Percentiles rank a stretch among this genome's conserved stretches.
Conservation (phyloP, 805 yeast genomes). For the Zygoascus flipseniorum region DNA sequence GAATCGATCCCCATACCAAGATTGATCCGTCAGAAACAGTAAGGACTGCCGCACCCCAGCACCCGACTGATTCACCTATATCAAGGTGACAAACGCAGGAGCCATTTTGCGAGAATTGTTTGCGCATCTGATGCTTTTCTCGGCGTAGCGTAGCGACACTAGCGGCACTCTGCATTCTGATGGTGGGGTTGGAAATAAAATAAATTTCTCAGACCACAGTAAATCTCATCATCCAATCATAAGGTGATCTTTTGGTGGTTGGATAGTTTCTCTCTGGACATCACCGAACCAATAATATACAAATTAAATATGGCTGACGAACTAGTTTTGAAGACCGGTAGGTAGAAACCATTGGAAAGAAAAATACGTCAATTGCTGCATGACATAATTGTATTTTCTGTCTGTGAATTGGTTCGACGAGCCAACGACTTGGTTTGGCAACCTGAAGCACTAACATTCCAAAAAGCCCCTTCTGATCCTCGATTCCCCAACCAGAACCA, state of each 20-base stretch:
- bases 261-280: slow-evolving; percentile 1
- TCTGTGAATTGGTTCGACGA: not conserved
- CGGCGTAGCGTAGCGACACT: not conserved
- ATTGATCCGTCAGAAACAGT: not conserved
- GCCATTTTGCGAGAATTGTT: not conserved
- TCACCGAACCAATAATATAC: not conserved
- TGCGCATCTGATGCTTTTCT: not conserved
- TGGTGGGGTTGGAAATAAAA: not conserved
- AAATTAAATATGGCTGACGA: slow-evolving; percentile 4
- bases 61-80: not conserved
- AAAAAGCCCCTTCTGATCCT: slow-evolving; percentile 11
- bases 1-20: not conserved
- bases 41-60: not conserved
- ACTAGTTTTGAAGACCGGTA: slow-evolving; percentile 16
- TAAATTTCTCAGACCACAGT: not conserved
- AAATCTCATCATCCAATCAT: slow-evolving; percentile 5
- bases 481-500: slow-evolving; percentile 92
- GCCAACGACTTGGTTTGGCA: not conserved
- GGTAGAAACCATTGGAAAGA: not conserved
- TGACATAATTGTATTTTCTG: not conserved
- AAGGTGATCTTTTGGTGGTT: slow-evolving; percentile 3
- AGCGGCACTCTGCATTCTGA: not conserved
- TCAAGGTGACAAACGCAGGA: not conserved
- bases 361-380: not conserved
- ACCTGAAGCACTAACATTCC: not conserved